These are phyloP conservation scores for Incumbomyces delicatus DNA, from an alignment of 2,329 filamentous ascomycete species.

Conservation along the genomic window DNA sequence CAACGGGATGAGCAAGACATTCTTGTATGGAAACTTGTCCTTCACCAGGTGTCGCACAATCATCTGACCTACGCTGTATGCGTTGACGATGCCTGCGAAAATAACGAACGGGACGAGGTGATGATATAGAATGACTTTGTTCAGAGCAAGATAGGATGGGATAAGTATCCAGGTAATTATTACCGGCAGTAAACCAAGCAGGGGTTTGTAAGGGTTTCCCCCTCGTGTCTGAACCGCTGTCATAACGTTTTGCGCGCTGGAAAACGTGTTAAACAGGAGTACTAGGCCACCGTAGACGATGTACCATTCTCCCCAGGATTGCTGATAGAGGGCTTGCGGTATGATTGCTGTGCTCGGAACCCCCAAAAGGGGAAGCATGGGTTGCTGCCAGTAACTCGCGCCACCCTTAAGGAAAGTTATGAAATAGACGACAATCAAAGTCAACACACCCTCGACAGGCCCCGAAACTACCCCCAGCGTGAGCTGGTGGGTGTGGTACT, in stretches of 20 bases:
- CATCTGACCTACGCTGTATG: slow-evolving; percentile 90
- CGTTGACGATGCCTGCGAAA: slow-evolving; percentile 82
- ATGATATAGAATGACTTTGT: slow-evolving; percentile 69
- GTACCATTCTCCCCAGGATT: slow-evolving; percentile 88
- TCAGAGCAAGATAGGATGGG: slow-evolving; percentile 68
- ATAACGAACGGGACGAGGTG: slow-evolving; percentile 84
- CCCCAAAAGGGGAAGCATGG: slow-evolving; percentile 62
- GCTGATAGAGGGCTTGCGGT: slow-evolving; percentile 61
- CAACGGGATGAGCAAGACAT: slow-evolving; percentile 71
- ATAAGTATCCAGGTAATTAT: slow-evolving; percentile 68
- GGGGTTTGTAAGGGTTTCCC: slow-evolving; percentile 53
- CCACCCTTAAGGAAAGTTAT: slow-evolving; percentile 78
- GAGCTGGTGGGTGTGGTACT: slow-evolving; percentile 94
- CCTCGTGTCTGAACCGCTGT: slow-evolving; percentile 63
- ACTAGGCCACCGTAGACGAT: slow-evolving; percentile 76
- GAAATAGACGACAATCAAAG: slow-evolving; percentile 69
- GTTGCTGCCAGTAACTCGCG: slow-evolving; percentile 84
- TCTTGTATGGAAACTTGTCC: slow-evolving; percentile 79
- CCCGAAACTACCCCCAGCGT: slow-evolving; percentile 88
- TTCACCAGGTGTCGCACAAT: slow-evolving; percentile 90
- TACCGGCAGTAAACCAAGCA: slow-evolving; percentile 77
- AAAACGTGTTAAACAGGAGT: slow-evolving; percentile 70
- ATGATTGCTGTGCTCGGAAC: slow-evolving; percentile 55
- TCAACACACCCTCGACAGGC: slow-evolving; percentile 87
- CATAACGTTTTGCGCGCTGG: slow-evolving; percentile 71